A percentile compares a stretch with the other conserved stretches of the same genome.
Conservation (phyloP, 345 rosid genomes). For the Euphorbia peplus region DNA sequence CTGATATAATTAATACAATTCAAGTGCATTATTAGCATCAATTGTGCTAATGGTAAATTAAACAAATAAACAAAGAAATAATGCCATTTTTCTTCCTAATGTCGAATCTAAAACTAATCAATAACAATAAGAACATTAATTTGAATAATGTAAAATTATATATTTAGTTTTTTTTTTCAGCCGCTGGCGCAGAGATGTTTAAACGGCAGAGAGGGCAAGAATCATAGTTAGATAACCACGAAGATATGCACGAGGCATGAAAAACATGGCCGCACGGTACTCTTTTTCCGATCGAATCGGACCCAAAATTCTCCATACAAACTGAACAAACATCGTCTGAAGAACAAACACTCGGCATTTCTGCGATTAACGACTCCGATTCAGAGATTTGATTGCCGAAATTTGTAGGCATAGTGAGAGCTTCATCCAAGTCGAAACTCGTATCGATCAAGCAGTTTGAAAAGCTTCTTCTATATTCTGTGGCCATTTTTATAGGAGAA, state of each 20-base stretch:
- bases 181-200: constrained; percentile 11
- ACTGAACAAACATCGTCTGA: constrained; percentile 21
- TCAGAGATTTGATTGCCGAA: background rate
- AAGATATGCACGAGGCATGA: constrained; percentile 29
- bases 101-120: too few relatives aligned
- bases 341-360: constrained; percentile 14
- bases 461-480: background rate
- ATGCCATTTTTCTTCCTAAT: too few relatives aligned
- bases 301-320: constrained; percentile 28
- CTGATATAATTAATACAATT: too few relatives aligned
- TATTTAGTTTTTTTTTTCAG: too few relatives aligned
- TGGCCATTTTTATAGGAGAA: background rate
- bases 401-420: constrained; percentile 11
- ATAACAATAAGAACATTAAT: too few relatives aligned
- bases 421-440: constrained; percentile 32
- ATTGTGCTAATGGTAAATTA: too few relatives aligned
- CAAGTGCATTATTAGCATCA: too few relatives aligned
- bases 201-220: constrained; percentile 41
- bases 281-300: constrained; percentile 15
- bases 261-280: constrained; percentile 34
- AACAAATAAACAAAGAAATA: too few relatives aligned
- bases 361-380: constrained; percentile 2
- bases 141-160: too few relatives aligned
- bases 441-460: constrained; percentile 5
- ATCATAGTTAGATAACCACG: constrained; percentile 23